Percentiles rank a stretch among this genome's conserved stretches.
These are phyloP conservation scores for Actinomucor elegans DNA, from an alignment of 371 early-diverging fungal genomes.

Conservation along the genomic window DNA sequence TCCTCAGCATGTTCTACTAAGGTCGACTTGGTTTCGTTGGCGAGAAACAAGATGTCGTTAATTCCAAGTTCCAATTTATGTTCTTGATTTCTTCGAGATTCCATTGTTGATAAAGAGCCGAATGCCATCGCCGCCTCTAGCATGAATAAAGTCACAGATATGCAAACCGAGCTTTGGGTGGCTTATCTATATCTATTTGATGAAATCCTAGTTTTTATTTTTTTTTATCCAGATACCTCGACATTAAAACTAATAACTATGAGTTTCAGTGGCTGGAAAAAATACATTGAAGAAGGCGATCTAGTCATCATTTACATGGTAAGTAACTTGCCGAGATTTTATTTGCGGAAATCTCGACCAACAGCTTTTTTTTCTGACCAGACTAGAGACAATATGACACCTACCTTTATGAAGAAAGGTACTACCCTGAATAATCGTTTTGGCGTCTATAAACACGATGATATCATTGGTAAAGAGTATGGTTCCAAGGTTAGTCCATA, in stretches of 20 bases:
- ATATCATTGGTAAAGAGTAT: slow-evolving; percentile 84
- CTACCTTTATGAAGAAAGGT: slow-evolving; percentile 59
- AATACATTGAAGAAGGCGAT: slow-evolving; percentile 62
- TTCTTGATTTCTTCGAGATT: neutral
- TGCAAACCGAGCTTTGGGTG: neutral
- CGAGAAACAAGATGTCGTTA: too few species aligned
- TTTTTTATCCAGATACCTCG: neutral
- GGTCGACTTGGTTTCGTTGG: too few species aligned
- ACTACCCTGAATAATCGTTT: slow-evolving; percentile 69
- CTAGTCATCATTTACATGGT: slow-evolving; percentile 62
- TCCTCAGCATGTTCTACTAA: too few species aligned
- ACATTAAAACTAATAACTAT: slow-evolving; percentile 13
- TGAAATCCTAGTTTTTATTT: neutral
- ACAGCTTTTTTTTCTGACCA: slow-evolving; percentile 14
- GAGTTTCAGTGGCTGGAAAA: slow-evolving; percentile 53
- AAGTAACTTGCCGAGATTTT: slow-evolving; percentile 7
- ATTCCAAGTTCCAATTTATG: neutral
- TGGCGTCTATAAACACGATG: slow-evolving; percentile 75
- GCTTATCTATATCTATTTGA: neutral
- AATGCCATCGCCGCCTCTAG: too few species aligned
- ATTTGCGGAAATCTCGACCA: too few species aligned
- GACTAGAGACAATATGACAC: slow-evolving; percentile 68
- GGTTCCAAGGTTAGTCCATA: slow-evolving; percentile 80
- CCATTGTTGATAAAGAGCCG: neutral
- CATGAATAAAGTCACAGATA: slow-evolving; percentile 6